Base-by-base conservation (phyloP, 2,329 filamentous ascomycete genomes). In the Cadophora malorum region DNA sequence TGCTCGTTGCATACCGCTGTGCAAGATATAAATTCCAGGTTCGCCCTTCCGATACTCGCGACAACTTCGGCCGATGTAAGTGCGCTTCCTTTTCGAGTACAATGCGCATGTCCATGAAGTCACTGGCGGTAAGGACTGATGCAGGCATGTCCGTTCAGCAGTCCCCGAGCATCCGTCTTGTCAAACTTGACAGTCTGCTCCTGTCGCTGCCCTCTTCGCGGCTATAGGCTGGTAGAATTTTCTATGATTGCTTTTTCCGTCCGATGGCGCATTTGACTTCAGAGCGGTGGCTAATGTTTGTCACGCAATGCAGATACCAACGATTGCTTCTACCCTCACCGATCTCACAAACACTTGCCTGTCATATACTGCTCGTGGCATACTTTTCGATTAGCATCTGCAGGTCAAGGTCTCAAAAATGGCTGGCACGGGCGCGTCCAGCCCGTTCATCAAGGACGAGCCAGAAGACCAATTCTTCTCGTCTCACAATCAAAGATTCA, bases 391-490 rank as follows among this genome's bases (percentile, higher is more conserved):
- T 60, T 67, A 62, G 25, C 52, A 64, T 65, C 65, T 70, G 56
- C 56, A 45, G 67, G 61, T 65, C 65, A 72, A 62, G 66, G 61
- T 74, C 63, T 69, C 64, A 75, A 74, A 59, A 63, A 78, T 78
- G 76, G 75, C 76, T 73, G 75, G 76, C 62, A 78, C 76, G 69
- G 76, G 76, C 70, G 74, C 75, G 69, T 78, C 76, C 68, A 83
- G 84, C 76, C 85, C 87, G 64, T 91, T 84, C 79, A 91, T 91
- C 80, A 91, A 91, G 81, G 84, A 85, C 80, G 88, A 91, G 78
- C 85, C 87, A 69, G 86, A 90, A 79, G 88, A 90, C 71, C 85
- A 85, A 76, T 81, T 81, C 74, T 89, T 85, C 80, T 68, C 73
- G 63, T 72, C 72, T 16, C 68, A 72, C 66, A 76, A 75, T 64